phyloP scores from a whole-genome alignment of 306 rosid species.

The Pachyrhizus erosus region DNA sequence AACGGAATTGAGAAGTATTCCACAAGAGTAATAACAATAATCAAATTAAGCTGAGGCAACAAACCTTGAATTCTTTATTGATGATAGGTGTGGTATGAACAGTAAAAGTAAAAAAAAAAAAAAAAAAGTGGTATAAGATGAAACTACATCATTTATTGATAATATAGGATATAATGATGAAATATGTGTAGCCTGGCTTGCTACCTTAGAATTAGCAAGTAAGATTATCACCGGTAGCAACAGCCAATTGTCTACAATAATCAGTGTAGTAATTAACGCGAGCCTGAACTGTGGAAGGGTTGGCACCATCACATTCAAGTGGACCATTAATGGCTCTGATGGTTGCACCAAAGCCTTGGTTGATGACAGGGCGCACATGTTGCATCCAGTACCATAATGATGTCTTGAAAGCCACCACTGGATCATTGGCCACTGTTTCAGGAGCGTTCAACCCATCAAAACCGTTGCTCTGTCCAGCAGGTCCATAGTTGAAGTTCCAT shows the following conservation, averaged over 20 bases:
- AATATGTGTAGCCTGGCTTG: not conserved
- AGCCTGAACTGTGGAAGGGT: slow-evolving; percentile 53
- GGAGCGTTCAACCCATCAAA: slow-evolving; percentile 75
- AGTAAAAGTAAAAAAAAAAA: too few relatives aligned
- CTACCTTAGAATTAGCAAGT: slow-evolving; percentile 53
- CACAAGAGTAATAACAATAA: not conserved
- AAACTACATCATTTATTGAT: not conserved
- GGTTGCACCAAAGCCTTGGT: slow-evolving; percentile 77
- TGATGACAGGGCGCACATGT: slow-evolving; percentile 57
- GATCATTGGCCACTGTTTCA: slow-evolving; percentile 63
- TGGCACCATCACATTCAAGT: slow-evolving; percentile 70
- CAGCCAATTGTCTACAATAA: slow-evolving; percentile 64
- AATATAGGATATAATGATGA: not conserved
- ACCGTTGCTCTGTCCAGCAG: slow-evolving; percentile 59
- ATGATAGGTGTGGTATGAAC: not conserved
- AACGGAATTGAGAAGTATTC: too few relatives aligned
- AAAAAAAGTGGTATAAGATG: not conserved
- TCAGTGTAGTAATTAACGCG: slow-evolving; percentile 55
- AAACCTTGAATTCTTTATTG: not conserved
- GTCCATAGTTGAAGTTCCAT: slow-evolving; percentile 84
- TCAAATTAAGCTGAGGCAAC: not conserved
- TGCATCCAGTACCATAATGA: slow-evolving; percentile 87
- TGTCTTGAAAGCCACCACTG: slow-evolving; percentile 65
- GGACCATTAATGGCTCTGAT: slow-evolving; percentile 77
- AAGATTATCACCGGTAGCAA: slow-evolving; percentile 71